Base-by-base conservation (phyloP, 2,329 filamentous ascomycete species). In the Bipolaris victoriae region DNA sequence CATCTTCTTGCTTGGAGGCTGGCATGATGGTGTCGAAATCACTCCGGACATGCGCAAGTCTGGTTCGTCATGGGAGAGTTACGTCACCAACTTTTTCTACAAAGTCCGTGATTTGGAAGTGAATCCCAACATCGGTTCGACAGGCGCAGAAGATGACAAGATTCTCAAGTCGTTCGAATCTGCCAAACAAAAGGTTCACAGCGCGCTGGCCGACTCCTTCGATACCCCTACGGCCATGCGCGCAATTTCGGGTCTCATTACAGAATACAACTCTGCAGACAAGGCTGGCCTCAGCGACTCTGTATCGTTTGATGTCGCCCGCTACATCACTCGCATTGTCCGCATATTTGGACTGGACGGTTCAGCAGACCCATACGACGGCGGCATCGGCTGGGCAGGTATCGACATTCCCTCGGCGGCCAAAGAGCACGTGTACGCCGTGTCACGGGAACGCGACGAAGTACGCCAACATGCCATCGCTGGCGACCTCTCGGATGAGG, bases 21-120 rank as follows among this genome's bases (percentile, higher is more conserved):
- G 94, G 93, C 91, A 91, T 66, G 91, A 97, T 48, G 91, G 92
- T 1, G 88, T 97, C 31, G 94, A 97, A 72, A 95, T 97, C 60
- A 94, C 92, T 0, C 87, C 90, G 1, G 91, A 93, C 53, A 87
- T 97, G 78, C 84, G 91, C 56, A 87, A 86, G 41, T 86, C 88
- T 67, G 90, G 90, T 6, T 85, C 87, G 56, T 86, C 83, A 43
- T 97, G 92, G 90, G 93, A 97, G 73, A 87, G 87, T 48, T 89
- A 88, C 16, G 80, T 96, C 29, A 90, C 90, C 75, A 88, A 87
- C 73, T 88, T 88, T 72, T 88, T 88, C 53, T 77, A 87, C 58
- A 86, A 86, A 61, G 77, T 82, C 26, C 81, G 80, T 41, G 83
- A 86, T 62, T 71, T 82, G 3, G 73, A 80, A 50, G 64, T 73